Evolutionary conservation across 2,329 filamentous ascomycete genomes (phyloP), one percentile per base, ranked within the genome.

Genomic region (Seiridium cupressi): DNA sequence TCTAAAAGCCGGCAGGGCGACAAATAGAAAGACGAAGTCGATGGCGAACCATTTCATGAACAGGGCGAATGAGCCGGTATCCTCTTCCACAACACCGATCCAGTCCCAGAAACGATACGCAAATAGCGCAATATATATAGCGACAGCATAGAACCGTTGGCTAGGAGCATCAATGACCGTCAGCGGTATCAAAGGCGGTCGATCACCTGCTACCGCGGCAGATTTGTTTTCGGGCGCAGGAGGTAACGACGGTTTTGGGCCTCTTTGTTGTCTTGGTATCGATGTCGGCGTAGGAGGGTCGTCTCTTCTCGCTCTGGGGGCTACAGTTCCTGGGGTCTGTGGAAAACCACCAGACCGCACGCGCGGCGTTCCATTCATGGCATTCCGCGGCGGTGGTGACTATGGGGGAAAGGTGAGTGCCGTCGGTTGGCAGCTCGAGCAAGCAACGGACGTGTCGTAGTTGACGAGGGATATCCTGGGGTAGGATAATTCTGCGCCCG

Each of bases 11-110:
- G 96, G 94, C 58, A 99, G 78, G 6, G 91, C 91, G 47, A 62
- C 48, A 73, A 96, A 97, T 64, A 98, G 81, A 73, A 93, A 97
- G 32, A 89, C 76, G 62, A 91, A 90, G 77, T 99, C 95, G 64
- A 99, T 85, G 60, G 88, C 82, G 63, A 91, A 85, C 95, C 95
- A 99, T 84, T 98, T 99, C 70, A 96, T 79, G 72, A 97, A 97
- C 54, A 94, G 83, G 84, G 88, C 90, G 63, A 95, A 89, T n/a
- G 93, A 96, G 69, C 92, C 89, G 61, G 91, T 86, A 64, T 96
- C 91, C 64, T 94, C 90, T 60, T 93, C 89, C 44, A 93, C 83
- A 63, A 94, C 78, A 60, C 85, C 86, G 65, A 88, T 86, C 80
- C 91, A 96, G 78, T 99, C 93, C 74, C 93, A 97, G 40, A 95